Evolutionary conservation across 257 asterid species (phyloP), one percentile per base, ranked within the genome.

Genomic region (Solanum habrochaites): DNA sequence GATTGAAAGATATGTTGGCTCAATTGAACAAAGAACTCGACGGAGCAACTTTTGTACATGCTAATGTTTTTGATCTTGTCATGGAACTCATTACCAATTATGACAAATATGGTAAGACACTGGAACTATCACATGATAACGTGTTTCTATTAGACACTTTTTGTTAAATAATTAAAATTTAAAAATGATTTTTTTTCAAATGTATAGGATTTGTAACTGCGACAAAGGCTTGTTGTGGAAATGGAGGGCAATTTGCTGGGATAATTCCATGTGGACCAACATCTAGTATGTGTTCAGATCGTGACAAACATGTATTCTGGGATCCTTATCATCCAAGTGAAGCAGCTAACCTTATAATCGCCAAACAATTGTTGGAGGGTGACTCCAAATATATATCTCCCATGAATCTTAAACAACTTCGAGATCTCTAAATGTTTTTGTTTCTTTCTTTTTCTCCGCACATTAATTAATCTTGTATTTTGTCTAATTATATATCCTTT

Each of bases 251-350:
- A 64, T 94, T 89, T 67, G 93, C 99, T 0, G 98, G 98, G 45
- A 91, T 97, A 73, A 88, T 97, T 27, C 99, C 99, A 1, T 97
- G 99, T 73, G 98, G 99, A 15, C 97, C 97, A n/a, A 91, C 98
- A 0, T 96, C 99, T 8, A 94, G 92, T 87, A 42, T 93, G 92
- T 95, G 99, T 87, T 82, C 93, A 8, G 96, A 95, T 43, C 89
- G 96, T 4, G 92, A 90, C 70, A 95, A 95, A 71, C 95, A 96
- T 90, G 96, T 96, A 8, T 96, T 96, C 67, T 96, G 99, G 99
- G 99, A 96, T 89, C 94, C 97, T 62, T 96, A 96, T 88, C 99
- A 96, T 85, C 99, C 99, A 0, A 96, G 98, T 85, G 96, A 96
- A 84, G 98, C 98, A 8, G 95, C 99, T 45, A 96, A 96, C 87